phyloP scores from a whole-genome alignment of 805 yeast genomes.

The Huiozyma naganishii region DNA sequence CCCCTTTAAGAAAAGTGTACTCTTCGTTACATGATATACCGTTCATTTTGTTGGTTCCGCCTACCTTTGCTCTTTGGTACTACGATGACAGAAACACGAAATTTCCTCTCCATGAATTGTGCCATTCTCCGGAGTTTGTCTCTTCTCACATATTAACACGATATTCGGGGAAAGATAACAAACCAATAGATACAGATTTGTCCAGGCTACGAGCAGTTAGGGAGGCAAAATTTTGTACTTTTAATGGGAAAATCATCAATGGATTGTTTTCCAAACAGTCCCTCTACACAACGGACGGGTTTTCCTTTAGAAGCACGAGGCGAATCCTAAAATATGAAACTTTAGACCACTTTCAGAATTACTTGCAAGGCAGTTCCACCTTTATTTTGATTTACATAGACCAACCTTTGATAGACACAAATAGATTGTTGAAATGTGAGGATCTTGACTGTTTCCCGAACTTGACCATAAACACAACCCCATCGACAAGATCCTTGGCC shows the following conservation, averaged over 20 bases:
- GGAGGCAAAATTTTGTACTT: too few relatives aligned
- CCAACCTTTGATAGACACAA: constrained; percentile 32
- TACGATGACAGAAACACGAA: constrained; percentile 32
- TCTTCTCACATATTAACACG: constrained; percentile 33
- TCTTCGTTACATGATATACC: constrained; percentile 37
- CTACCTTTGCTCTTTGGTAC: constrained; percentile 35
- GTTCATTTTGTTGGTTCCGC: constrained; percentile 56
- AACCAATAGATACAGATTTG: constrained; percentile 33
- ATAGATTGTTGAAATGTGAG: background rate
- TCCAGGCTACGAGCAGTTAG: too few relatives aligned
- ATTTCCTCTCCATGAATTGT: constrained; percentile 37
- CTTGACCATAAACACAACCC: background rate
- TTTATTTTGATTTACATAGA: constrained; percentile 52
- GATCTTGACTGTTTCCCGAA: background rate
- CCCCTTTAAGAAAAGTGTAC: constrained; percentile 39
- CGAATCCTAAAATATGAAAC: constrained; percentile 37
- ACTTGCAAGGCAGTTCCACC: constrained; percentile 44
- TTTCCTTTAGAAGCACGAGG: constrained; percentile 34
- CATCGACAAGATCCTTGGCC: too few relatives aligned
- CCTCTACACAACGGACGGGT: constrained; percentile 50
- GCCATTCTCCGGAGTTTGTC: constrained; percentile 22
- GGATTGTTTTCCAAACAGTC: constrained; percentile 36
- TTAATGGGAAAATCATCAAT: background rate
- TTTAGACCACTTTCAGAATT: constrained; percentile 45
- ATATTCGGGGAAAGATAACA: constrained; percentile 21